Conservation (phyloP, 2,329 filamentous ascomycete genomes). For the Laburnicola sp. region DNA sequence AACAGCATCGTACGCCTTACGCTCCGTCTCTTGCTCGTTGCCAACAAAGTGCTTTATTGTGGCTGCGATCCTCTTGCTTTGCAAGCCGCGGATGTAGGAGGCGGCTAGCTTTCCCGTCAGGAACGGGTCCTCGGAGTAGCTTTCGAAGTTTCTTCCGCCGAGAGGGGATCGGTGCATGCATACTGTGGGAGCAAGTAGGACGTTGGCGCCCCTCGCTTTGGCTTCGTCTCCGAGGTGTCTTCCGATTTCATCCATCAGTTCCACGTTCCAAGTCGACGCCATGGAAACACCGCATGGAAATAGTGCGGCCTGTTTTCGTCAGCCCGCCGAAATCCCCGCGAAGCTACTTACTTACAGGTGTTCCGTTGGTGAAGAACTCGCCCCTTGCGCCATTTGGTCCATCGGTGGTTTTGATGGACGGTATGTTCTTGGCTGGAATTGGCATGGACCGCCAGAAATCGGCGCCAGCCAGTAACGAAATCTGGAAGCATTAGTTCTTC, state of each 20-base stretch:
- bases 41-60: slow-evolving; percentile 65
- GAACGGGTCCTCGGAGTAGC: slow-evolving; percentile 14
- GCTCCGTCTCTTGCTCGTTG: slow-evolving; percentile 68
- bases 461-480: slow-evolving; percentile 53
- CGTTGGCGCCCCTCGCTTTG: slow-evolving; percentile 72
- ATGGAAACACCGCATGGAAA: slow-evolving; percentile 80
- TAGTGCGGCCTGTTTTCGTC: slow-evolving; percentile 63
- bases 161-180: slow-evolving; percentile 82
- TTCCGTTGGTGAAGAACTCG: slow-evolving; percentile 64
- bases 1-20: slow-evolving; percentile 65
- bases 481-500: slow-evolving; percentile 35
- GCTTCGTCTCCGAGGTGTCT: slow-evolving; percentile 71
- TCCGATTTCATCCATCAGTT: slow-evolving; percentile 70
- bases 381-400: slow-evolving; percentile 72
- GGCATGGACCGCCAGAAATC: slow-evolving; percentile 72
- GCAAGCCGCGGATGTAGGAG: slow-evolving; percentile 44
- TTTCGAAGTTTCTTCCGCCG: slow-evolving; percentile 67
- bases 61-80: slow-evolving; percentile 43
- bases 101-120: slow-evolving; percentile 9
- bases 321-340: slow-evolving; percentile 12
- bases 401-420: slow-evolving; percentile 67
- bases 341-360: slow-evolving; percentile 40
- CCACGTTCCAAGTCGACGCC: slow-evolving; percentile 76
- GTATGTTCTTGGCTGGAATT: slow-evolving; percentile 63
- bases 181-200: slow-evolving; percentile 75